phyloP scores from a whole-genome alignment of 768 basidiomycete species.

The Tylopilus felleus region DNA sequence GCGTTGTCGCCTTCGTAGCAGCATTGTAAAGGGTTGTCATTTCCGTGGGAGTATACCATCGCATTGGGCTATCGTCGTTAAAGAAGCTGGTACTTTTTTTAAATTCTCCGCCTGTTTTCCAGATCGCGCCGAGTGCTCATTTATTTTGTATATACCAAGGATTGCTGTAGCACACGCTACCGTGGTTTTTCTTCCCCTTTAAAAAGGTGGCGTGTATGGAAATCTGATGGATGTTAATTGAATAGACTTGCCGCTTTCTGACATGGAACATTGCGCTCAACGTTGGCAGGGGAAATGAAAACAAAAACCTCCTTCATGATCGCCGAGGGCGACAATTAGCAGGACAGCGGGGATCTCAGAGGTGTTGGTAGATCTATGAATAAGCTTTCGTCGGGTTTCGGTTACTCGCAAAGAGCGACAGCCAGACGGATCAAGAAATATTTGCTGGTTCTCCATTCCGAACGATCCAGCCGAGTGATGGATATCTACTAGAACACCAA shows the following conservation, averaged over 20 bases:
- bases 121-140: conserved; percentile 1
- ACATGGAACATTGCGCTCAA: conserved; percentile 1
- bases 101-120: conserved; percentile 11
- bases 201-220: neutral
- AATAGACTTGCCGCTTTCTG: conserved; percentile 2
- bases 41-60: conserved; percentile 15
- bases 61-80: conserved; percentile 17
- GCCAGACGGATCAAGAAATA: neutral
- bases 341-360: conserved; percentile 21
- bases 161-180: conserved; percentile 7
- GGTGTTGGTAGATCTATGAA: conserved; percentile 11
- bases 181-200: neutral
- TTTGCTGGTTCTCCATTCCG: neutral
- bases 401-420: neutral
- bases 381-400: conserved; percentile 8
- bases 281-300: neutral
- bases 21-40: conserved; percentile 18
- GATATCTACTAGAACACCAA: neutral
- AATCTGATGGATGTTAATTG: neutral
- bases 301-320: conserved; percentile 3
- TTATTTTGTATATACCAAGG: conserved; percentile 22
- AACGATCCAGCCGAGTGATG: conserved; percentile 1
- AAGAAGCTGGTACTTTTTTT: conserved; percentile 24
- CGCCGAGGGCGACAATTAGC: conserved; percentile 2
- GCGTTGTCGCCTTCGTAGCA: conserved; percentile 32